Evolutionary conservation across 1,284 basidiomycete genomes (phyloP), one percentile per base, ranked within the genome.

Genomic region (Phaffia rhodozyma): DNA sequence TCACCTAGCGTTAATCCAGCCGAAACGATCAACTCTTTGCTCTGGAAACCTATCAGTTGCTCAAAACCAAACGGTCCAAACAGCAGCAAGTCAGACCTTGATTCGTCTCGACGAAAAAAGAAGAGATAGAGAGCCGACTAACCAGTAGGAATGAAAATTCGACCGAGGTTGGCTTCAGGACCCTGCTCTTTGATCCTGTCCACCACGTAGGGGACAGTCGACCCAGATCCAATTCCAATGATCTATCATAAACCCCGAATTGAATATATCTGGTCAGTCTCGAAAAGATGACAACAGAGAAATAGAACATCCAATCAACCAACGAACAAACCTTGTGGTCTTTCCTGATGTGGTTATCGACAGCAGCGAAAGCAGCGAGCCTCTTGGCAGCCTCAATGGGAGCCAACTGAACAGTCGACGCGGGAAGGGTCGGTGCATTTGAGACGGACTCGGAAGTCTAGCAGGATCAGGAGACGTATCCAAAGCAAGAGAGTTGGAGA

Each of bases 201-300:
- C 48, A 98, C 92, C 62, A 97, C 93, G 73, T 96, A 98, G 1
- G 93, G 93, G 0, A 99, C 94, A 0, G 96, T 99, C 1, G 92
- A 96, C 38, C 94, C 90, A 66, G 86, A 91, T 58, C 91, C 91
- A 70, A 96, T 89, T 32, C 91, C 91, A 67, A 94, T 89, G 64
- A 92, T 79, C 89, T 91, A 67, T 7, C 25, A 21, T 34, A 20
- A 27, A 49, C 21, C 5, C 38, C 38, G 16, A 43, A 43, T 52
- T 50, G 29, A 56, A 16, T 23, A 47, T 5, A 60, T 25, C 49
- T 16, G 32, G 20, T 20, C 58, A 50, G 55, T n/a, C 54, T 58
- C 29, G 53, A 48, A 54, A 57, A 58, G 56, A 30, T 50, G 34
- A 7, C 2, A 11, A 16, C 13, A 43, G 38, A 16, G 2, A 43